These are phyloP conservation scores for Cystobasidium slooffiae DNA, from an alignment of 1,284 basidiomycete genomes.

Conservation along the genomic window DNA sequence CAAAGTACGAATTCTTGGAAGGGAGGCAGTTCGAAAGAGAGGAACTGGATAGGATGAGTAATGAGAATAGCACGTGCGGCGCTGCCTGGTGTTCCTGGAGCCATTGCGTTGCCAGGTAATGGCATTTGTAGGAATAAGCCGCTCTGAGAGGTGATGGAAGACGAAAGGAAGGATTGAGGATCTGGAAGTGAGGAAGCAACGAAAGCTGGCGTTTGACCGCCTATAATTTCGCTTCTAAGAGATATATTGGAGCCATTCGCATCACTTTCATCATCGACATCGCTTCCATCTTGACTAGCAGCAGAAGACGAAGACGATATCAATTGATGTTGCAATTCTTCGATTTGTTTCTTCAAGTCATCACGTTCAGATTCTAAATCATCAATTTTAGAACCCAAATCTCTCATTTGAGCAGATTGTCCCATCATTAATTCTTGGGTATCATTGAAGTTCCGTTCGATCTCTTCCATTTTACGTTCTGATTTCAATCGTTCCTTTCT, in stretches of 20 bases:
- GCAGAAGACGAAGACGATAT: background rate
- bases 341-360: constrained; percentile 30
- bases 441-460: constrained; percentile 63
- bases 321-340: constrained; percentile 23
- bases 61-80: constrained; percentile 12
- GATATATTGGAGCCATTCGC: constrained; percentile 30
- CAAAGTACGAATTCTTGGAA: constrained; percentile 87
- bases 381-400: constrained; percentile 44
- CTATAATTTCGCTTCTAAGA: constrained; percentile 15
- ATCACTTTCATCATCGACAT: constrained; percentile 7
- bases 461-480: constrained; percentile 77
- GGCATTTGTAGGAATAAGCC: constrained; percentile 23
- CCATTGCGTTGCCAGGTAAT: constrained; percentile 16
- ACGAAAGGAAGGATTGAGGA: background rate
- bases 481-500: constrained; percentile 73
- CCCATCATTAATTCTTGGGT: constrained; percentile 45
- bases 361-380: constrained; percentile 40
- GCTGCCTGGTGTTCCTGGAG: constrained; percentile 44
- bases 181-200: constrained; percentile 27
- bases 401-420: constrained; percentile 44
- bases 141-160: constrained; percentile 19
- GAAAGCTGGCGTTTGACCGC: constrained; percentile 13
- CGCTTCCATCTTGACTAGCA: background rate
- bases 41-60: constrained; percentile 43
- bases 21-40: constrained; percentile 61